phyloP scores from a whole-genome alignment of 2,329 filamentous ascomycete genomes.

The Pestalotiopsis sp. region DNA sequence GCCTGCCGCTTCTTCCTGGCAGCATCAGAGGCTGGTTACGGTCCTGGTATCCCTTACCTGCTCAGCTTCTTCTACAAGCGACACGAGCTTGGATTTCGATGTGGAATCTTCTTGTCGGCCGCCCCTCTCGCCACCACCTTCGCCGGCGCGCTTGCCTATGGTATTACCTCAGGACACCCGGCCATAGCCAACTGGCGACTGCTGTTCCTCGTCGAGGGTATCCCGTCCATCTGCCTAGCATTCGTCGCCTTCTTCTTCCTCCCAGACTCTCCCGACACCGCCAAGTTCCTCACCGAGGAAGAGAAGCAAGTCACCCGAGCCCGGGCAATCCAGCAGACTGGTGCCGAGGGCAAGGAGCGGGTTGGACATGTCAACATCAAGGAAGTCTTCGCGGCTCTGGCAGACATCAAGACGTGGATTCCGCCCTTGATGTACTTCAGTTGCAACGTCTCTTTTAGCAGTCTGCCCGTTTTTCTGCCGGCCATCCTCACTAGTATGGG shows the following conservation, averaged over 20 bases:
- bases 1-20: conserved; percentile 35
- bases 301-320: conserved; percentile 61
- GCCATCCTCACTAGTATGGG: conserved; percentile 69
- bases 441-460: conserved; percentile 63
- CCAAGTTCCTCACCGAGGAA: conserved; percentile 56
- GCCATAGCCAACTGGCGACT: conserved; percentile 48
- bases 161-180: conserved; percentile 65
- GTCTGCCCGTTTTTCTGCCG: conserved; percentile 66
- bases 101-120: conserved; percentile 36
- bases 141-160: conserved; percentile 68
- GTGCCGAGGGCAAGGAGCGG: conserved; percentile 49
- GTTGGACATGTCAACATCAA: conserved; percentile 45
- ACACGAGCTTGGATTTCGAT: conserved; percentile 45
- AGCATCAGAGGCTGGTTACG: conserved; percentile 33
- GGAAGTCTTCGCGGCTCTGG: conserved; percentile 50
- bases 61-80: conserved; percentile 43
- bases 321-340: conserved; percentile 55
- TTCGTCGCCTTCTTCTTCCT: conserved; percentile 30
- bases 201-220: conserved; percentile 38
- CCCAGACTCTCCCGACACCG: conserved; percentile 51
- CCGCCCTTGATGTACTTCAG: conserved; percentile 44
- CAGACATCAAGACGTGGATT: conserved; percentile 53
- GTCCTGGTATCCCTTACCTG: conserved; percentile 35
- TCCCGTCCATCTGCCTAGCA: conserved; percentile 35
- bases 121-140: conserved; percentile 72